phyloP scores from a whole-genome alignment of 495 filamentous ascomycete species.

The Cladorrhinum samala region DNA sequence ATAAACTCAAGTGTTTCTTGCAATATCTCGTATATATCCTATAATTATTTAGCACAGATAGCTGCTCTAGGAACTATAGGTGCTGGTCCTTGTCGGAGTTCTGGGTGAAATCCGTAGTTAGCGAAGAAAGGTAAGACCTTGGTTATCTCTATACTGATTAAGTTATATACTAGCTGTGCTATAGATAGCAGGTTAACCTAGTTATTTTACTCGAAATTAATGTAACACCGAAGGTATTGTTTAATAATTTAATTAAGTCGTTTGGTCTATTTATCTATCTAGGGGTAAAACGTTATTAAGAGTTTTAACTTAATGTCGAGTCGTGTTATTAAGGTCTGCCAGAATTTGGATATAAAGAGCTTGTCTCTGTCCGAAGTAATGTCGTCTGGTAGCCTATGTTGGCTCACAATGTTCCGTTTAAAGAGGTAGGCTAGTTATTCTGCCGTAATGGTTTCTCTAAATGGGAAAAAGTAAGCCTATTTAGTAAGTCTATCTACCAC shows the following conservation, averaged over 20 bases:
- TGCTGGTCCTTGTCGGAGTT: neutral
- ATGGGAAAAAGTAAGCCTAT: neutral
- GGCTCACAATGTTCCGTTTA: neutral
- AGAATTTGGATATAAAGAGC: neutral
- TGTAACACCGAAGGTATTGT: constrained; percentile 1
- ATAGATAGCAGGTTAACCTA: constrained; percentile 6
- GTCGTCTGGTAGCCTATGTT: neutral
- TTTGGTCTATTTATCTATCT: constrained; percentile 6
- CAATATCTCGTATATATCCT: neutral
- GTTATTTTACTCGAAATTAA: constrained; percentile 10
- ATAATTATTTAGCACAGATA: neutral
- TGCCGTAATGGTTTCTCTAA: neutral
- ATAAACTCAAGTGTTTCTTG: neutral
- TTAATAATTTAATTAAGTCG: constrained; percentile 15
- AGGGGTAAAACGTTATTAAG: constrained; percentile 25
- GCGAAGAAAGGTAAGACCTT: neutral
- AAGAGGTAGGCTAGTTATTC: neutral
- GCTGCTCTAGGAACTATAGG: neutral
- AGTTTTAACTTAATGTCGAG: constrained; percentile 14
- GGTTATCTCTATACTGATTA: neutral
- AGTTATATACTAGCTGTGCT: constrained; percentile 9
- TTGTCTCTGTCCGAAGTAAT: neutral
- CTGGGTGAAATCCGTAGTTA: neutral
- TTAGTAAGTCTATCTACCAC: neutral
- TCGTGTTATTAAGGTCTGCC: neutral